phyloP scores from a whole-genome alignment of 352 stramenopile genomes.

The Globisporangium apiculatum region DNA sequence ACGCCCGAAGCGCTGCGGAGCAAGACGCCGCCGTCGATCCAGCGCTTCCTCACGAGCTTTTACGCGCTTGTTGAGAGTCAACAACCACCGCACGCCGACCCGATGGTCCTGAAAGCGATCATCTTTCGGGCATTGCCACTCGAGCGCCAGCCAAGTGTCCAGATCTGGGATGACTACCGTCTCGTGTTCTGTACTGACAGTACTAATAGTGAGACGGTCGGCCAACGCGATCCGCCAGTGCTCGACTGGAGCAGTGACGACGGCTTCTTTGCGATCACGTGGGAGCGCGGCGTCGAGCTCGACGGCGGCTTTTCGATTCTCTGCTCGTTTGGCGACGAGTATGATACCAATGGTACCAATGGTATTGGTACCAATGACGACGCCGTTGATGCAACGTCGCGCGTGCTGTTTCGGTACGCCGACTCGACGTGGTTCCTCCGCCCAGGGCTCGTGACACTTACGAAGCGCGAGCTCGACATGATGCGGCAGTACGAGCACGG shows the following conservation, averaged over 20 bases:
- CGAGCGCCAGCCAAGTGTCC: slow-evolving; percentile 65
- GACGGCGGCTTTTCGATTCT: slow-evolving; percentile 80
- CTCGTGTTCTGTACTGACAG: slow-evolving; percentile 58
- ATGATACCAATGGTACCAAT: slow-evolving; percentile 37
- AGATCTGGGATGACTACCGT: slow-evolving; percentile 80
- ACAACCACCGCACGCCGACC: slow-evolving; percentile 47
- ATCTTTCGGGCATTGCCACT: slow-evolving; percentile 67
- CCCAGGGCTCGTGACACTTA: slow-evolving; percentile 61
- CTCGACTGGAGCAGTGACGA: slow-evolving; percentile 79
- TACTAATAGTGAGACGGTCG: neutral
- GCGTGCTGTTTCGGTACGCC: slow-evolving; percentile 70
- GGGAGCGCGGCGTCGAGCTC: slow-evolving; percentile 68
- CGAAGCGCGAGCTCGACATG: slow-evolving; percentile 67
- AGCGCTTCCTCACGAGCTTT: slow-evolving; percentile 66
- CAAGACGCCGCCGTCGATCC: slow-evolving; percentile 74
- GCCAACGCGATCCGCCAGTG: slow-evolving; percentile 27
- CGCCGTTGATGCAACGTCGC: slow-evolving; percentile 47
- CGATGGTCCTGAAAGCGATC: slow-evolving; percentile 70
- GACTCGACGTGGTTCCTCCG: slow-evolving; percentile 77
- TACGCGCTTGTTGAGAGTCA: slow-evolving; percentile 46
- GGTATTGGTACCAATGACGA: slow-evolving; percentile 28
- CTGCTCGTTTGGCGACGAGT: slow-evolving; percentile 77
- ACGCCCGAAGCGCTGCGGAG: slow-evolving; percentile 46
- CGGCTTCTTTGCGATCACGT: slow-evolving; percentile 71
- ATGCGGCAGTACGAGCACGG: slow-evolving; percentile 84